Evolutionary conservation across 2,329 filamentous ascomycete genomes (phyloP), one percentile per base, ranked within the genome.

Genomic region (Botrytis byssoidea): DNA sequence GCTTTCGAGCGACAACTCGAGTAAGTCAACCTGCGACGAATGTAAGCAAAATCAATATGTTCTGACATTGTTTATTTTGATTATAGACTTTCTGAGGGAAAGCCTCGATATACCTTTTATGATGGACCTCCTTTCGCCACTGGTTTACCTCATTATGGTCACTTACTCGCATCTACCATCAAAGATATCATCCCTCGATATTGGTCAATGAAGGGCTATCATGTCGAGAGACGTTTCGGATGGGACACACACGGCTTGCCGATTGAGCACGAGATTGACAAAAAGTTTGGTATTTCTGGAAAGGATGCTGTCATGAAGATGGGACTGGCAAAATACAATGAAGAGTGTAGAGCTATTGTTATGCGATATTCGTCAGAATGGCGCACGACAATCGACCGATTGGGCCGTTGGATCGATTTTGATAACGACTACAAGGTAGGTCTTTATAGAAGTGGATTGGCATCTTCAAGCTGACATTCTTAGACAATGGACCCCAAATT

Each of bases 231-330:
- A 77, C 89, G 95, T 74, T 98, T 98, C 78, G 95, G 95, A 71
- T 98, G 95, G 95, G 95, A 98, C 82, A 94, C 95, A 2, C 95
- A 98, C 81, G 95, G 95, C 75, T 87, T 98, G 71, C 95, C 95
- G 25, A 96, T 98, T 78, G 95, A 98, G 85, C 93, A 97, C 82
- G 95, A 98, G 84, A 98, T 98, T 81, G 95, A 98, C 86, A 98
- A 98, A 88, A 95, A 95, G 84, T 87, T 97, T 77, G 93, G 93
- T 59, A 95, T 97, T 80, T 93, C 93, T 77, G 93, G 94, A 72
- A 92, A 93, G 82, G 92, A 95, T 77, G 94, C 94, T 8, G 95
- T 98, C 60, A 89, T 91, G 84, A 88, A 97, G 83, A 87, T 97
- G 78, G 95, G 95, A 68, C 90, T 98, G 77, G 92, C 88, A 77